phyloP scores from a whole-genome alignment of 1,284 basidiomycete genomes.

The Apiotrichum veenhuisii region DNA sequence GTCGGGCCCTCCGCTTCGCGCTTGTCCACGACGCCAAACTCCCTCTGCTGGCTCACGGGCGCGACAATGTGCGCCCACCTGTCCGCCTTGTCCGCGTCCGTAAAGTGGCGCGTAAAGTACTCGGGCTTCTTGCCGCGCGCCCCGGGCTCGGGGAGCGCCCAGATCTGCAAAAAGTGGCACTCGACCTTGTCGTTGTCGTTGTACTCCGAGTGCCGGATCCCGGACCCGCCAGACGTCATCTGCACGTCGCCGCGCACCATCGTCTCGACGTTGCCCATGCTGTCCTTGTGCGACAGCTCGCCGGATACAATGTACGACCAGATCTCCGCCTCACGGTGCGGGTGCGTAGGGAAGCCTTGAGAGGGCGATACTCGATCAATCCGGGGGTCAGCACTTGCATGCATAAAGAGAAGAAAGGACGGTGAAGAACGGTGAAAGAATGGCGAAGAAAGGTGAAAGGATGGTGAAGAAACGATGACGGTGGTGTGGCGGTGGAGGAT shows the following conservation, averaged over 20 bases:
- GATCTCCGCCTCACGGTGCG: constrained; percentile 82
- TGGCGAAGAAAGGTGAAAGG: background rate
- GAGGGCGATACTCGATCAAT: constrained; percentile 41
- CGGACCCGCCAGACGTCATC: constrained; percentile 74
- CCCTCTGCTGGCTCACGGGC: constrained; percentile 54
- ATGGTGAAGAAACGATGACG: background rate
- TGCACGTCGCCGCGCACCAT: constrained; percentile 84
- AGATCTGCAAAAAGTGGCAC: constrained; percentile 81
- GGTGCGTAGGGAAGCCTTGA: constrained; percentile 81
- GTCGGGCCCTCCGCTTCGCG: constrained; percentile 69
- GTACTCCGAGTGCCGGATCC: constrained; percentile 54
- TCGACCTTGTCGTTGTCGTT: constrained; percentile 57
- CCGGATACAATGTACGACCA: constrained; percentile 69
- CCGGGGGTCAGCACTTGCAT: background rate
- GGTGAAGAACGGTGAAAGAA: no score
- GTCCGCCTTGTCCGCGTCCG: constrained; percentile 74
- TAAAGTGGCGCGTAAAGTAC: constrained; percentile 82
- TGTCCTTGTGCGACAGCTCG: constrained; percentile 61
- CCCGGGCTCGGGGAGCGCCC: constrained; percentile 64
- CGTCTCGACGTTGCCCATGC: constrained; percentile 82
- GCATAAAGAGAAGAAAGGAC: background rate
- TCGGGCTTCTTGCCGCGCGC: constrained; percentile 60
- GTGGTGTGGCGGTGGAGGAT: no score
- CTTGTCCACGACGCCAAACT: constrained; percentile 55
- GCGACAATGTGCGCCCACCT: constrained; percentile 67